Conservation (phyloP, 2,329 filamentous ascomycete species). For the Aspergillus arachidicola region DNA sequence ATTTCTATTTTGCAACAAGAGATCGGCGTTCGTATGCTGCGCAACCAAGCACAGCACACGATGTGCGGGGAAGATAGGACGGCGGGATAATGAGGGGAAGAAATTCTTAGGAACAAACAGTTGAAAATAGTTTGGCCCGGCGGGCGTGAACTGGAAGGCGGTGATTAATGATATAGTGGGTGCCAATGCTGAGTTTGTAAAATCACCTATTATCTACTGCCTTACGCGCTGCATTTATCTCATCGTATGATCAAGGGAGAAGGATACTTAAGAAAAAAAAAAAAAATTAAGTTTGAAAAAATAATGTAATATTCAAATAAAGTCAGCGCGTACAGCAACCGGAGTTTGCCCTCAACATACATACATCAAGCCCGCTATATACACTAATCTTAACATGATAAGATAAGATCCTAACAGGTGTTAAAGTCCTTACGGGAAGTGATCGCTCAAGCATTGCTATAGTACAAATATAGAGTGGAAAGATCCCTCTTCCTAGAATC, state of each 20-base stretch:
- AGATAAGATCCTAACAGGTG: neutral
- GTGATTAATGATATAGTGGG: conserved; percentile 12
- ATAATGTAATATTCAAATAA: neutral
- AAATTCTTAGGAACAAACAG: neutral
- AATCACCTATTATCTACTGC: neutral
- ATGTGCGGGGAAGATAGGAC: conserved; percentile 18
- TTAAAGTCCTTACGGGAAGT: neutral
- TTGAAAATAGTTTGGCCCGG: conserved; percentile 14
- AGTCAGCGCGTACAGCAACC: neutral
- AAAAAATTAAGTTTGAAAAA: neutral
- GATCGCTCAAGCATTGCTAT: neutral
- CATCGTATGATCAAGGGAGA: too few species aligned
- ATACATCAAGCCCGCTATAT: neutral
- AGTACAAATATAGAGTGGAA: neutral
- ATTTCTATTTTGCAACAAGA: neutral
- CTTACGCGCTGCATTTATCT: neutral
- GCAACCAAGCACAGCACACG: conserved; percentile 29
- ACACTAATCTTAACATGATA: neutral
- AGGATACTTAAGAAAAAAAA: neutral
- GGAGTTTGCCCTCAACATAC: neutral
- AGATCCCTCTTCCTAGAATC: neutral
- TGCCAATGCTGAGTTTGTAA: conserved; percentile 1
- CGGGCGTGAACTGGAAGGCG: conserved; percentile 23
- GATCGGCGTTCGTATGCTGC: conserved; percentile 22
- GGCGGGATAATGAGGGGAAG: conserved; percentile 16